Percentiles rank a stretch among this genome's conserved stretches.
These are phyloP conservation scores for Rubroboletus pulcherrimus DNA, from an alignment of 768 basidiomycete species.

Conservation along the genomic window DNA sequence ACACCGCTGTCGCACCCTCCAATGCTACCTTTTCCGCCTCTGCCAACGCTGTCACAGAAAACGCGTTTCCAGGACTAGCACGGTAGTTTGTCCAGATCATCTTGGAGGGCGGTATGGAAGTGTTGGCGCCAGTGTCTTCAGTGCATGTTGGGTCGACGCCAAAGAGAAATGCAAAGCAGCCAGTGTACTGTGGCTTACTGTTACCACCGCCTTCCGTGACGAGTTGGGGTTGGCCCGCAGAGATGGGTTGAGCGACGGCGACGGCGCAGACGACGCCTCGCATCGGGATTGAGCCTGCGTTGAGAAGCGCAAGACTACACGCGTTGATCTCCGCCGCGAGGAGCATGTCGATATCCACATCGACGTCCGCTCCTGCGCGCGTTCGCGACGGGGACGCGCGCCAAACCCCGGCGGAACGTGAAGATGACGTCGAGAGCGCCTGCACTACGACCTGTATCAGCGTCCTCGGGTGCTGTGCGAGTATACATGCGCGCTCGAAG, in stretches of 20 bases:
- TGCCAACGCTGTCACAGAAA: constrained; percentile 40
- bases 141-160: constrained; percentile 7
- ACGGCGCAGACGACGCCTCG: constrained; percentile 70
- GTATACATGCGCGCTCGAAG: constrained; percentile 60
- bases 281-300: constrained; percentile 70
- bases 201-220: constrained; percentile 40
- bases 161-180: constrained; percentile 70
- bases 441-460: constrained; percentile 79
- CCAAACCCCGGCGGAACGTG: not conserved
- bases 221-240: constrained; percentile 24
- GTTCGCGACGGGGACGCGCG: not conserved
- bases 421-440: constrained; percentile 34
- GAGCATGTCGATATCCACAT: constrained; percentile 40
- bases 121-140: not conserved
- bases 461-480: constrained; percentile 65
- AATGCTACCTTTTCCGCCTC: constrained; percentile 49
- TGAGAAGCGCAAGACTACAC: constrained; percentile 61
- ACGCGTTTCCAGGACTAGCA: constrained; percentile 20
- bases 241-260: constrained; percentile 42
- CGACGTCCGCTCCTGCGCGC: fast-evolving
- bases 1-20: constrained; percentile 44
- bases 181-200: constrained; percentile 39
- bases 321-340: constrained; percentile 71
- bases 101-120: constrained; percentile 22
- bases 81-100: constrained; percentile 25